Evolutionary conservation across 768 basidiomycete genomes (phyloP).

Genomic region (Collybiopsis confluens): DNA sequence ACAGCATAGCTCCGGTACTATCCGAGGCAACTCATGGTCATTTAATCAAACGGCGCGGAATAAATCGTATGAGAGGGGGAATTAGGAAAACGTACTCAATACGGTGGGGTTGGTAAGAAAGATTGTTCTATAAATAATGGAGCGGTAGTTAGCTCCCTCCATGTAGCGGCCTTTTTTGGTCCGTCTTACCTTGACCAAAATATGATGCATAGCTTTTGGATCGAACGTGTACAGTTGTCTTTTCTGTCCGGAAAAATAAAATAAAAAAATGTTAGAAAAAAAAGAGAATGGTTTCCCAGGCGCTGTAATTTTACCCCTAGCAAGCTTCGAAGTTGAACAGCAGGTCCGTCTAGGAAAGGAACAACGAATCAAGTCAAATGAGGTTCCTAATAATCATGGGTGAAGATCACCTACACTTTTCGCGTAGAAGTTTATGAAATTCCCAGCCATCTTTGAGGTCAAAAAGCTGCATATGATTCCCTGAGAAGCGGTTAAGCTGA

Average conservation of each 20-base stretch:
- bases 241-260: background rate
- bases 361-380: background rate
- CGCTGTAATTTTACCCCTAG: background rate
- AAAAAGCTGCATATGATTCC: background rate
- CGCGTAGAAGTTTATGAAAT: background rate
- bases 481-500: background rate
- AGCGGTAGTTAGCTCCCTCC: background rate
- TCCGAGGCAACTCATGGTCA: background rate
- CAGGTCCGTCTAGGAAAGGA: background rate
- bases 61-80: background rate
- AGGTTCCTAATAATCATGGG: background rate
- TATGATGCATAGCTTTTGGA: conserved; percentile 8
- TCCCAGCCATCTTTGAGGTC: conserved; percentile 3
- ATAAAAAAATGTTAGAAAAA: background rate
- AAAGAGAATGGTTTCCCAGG: background rate
- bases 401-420: background rate
- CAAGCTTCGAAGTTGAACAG: background rate
- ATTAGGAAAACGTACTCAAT: background rate
- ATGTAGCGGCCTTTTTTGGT: background rate
- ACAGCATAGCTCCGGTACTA: background rate
- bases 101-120: background rate
- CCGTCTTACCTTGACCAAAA: background rate
- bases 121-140: background rate
- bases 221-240: conserved; percentile 7
- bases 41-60: no score